Percentiles rank a stretch among this genome's conserved stretches.
phyloP scores from a whole-genome alignment of 2,329 filamentous ascomycete species.

The Exserohilum rostratum region DNA sequence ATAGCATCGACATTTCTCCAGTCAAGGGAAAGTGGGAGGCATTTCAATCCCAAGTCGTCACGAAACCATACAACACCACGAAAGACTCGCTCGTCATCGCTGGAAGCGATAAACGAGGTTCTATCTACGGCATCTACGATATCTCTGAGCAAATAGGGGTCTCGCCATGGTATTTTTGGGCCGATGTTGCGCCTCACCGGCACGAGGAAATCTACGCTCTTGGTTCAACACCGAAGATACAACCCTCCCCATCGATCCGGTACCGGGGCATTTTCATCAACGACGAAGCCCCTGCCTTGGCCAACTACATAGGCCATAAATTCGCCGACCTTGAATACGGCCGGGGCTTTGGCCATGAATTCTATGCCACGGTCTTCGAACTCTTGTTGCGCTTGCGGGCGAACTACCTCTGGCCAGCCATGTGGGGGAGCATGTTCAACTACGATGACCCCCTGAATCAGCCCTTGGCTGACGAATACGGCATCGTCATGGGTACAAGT shows the following conservation, averaged over 20 bases:
- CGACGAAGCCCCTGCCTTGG: slow-evolving; percentile 69
- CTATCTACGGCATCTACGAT: slow-evolving; percentile 72
- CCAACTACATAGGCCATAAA: slow-evolving; percentile 57
- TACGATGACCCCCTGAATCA: slow-evolving; percentile 71
- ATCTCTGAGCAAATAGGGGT: slow-evolving; percentile 74
- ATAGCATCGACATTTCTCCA: not conserved
- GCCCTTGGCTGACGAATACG: slow-evolving; percentile 70
- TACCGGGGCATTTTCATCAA: slow-evolving; percentile 73
- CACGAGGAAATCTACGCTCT: slow-evolving; percentile 60
- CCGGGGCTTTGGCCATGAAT: slow-evolving; percentile 62
- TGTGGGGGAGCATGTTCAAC: slow-evolving; percentile 72
- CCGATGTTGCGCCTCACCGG: not conserved
- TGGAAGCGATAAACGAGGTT: slow-evolving; percentile 67
- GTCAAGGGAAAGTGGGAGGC: not conserved
- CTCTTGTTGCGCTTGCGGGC: slow-evolving; percentile 70
- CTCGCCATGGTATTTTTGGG: slow-evolving; percentile 51
- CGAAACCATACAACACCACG: not conserved
- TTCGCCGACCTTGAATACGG: too few species aligned
- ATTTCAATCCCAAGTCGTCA: not conserved
- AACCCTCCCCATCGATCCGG: slow-evolving; percentile 65
- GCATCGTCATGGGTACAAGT: slow-evolving; percentile 71
- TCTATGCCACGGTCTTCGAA: slow-evolving; percentile 72
- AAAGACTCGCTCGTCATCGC: slow-evolving; percentile 65
- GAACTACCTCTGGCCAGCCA: slow-evolving; percentile 75
- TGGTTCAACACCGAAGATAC: slow-evolving; percentile 58